Evolutionary conservation across 2,329 filamentous ascomycete species (phyloP).

Genomic region (Blastomyces gilchristii): DNA sequence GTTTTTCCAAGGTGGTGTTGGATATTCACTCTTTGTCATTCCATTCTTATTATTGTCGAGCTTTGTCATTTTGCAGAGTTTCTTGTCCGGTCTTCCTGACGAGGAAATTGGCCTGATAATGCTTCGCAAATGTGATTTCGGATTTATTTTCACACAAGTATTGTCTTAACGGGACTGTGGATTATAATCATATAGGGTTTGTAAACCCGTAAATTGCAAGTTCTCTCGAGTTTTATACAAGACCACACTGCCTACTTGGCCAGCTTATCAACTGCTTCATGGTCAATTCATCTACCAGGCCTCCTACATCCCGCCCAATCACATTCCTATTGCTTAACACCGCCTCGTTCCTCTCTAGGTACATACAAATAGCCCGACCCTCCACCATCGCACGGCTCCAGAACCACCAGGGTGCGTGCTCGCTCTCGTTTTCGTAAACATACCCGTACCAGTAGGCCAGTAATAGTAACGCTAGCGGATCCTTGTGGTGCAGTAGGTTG

Average conservation of each 20-base stretch:
- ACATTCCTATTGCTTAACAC: neutral
- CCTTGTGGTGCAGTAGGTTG: neutral
- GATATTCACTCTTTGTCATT: neutral
- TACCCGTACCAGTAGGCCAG: neutral
- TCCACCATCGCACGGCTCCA: neutral
- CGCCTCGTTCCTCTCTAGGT: neutral
- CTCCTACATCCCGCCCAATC: neutral
- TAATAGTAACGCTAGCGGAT: neutral
- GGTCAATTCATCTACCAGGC: neutral
- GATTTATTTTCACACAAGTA: neutral
- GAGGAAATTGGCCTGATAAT: neutral
- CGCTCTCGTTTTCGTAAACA: neutral
- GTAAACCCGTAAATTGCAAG: neutral
- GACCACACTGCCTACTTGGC: neutral
- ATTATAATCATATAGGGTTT: neutral
- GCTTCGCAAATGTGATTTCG: neutral
- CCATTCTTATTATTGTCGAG: neutral
- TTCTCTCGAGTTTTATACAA: neutral
- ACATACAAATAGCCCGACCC: neutral
- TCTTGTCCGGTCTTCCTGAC: neutral
- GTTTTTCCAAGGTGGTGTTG: neutral
- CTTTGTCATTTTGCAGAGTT: neutral
- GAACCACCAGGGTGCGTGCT: neutral
- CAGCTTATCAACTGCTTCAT: neutral
- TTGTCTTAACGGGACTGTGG: neutral